These are phyloP conservation scores for Colletotrichum theobromicola DNA, from an alignment of 2,329 filamentous ascomycete genomes.

Conservation along the genomic window DNA sequence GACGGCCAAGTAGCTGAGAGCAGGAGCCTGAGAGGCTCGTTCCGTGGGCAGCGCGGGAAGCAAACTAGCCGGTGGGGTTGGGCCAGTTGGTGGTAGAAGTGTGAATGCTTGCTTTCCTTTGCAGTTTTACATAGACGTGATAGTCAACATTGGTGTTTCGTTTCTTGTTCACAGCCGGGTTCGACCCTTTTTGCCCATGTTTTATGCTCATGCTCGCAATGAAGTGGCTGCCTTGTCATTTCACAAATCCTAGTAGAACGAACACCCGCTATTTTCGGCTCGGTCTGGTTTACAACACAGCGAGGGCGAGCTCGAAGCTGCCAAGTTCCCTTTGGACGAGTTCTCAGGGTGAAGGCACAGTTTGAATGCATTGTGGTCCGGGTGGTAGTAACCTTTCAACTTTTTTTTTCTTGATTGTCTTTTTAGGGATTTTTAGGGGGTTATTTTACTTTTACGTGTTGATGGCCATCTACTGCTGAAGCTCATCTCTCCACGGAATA, in stretches of 20 bases:
- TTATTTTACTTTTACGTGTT: background rate
- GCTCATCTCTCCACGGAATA: slow-evolving; percentile 49
- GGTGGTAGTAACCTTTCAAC: background rate
- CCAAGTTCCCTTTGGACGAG: background rate
- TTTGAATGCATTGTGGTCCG: background rate
- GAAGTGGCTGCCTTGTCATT: background rate
- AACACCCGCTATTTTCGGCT: background rate
- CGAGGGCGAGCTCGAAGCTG: background rate
- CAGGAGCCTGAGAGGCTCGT: background rate
- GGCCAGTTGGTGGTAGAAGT: slow-evolving; percentile 10
- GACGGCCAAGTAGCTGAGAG: background rate
- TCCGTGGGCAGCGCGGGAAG: background rate
- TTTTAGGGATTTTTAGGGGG: background rate
- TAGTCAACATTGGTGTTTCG: background rate
- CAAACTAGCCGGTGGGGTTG: slow-evolving; percentile 10
- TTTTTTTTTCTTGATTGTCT: background rate
- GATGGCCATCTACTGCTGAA: slow-evolving; percentile 21
- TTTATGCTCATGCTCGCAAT: background rate
- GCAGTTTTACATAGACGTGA: background rate
- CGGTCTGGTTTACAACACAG: background rate
- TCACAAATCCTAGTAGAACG: background rate
- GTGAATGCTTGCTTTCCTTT: background rate
- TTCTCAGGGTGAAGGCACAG: background rate
- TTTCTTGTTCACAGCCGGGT: background rate
- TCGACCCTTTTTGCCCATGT: background rate